A percentile compares a stretch with the other conserved stretches of the same genome.
phyloP scores from a whole-genome alignment of 495 filamentous ascomycete genomes.

The Penicillium odoratum region DNA sequence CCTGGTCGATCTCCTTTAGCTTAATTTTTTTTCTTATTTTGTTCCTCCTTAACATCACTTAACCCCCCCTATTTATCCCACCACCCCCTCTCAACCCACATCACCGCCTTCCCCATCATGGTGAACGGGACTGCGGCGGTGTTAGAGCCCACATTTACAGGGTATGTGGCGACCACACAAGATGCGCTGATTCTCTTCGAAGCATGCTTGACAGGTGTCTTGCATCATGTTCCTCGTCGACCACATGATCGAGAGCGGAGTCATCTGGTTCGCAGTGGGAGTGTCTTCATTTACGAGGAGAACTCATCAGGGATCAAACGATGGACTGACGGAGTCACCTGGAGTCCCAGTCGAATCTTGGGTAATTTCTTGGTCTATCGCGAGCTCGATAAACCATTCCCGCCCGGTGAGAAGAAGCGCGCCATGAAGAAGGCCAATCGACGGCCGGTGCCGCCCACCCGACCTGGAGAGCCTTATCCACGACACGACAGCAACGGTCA shows the following conservation, averaged over 20 bases:
- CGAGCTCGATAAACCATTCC: conserved; percentile 77
- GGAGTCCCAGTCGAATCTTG: conserved; percentile 88
- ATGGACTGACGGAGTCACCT: conserved; percentile 88
- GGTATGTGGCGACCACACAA: conserved; percentile 68
- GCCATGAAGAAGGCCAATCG: conserved; percentile 70
- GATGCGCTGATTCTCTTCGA: conserved; percentile 78
- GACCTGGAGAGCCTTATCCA: conserved; percentile 55
- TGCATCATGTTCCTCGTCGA: conserved; percentile 74
- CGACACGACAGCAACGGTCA: conserved; percentile 47
- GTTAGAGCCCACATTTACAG: conserved; percentile 59
- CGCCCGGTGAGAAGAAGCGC: conserved; percentile 85
- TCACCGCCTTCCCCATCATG: conserved; percentile 33
- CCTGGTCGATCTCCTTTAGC: conserved; percentile 36
- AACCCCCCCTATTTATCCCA: background rate
- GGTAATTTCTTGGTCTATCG: conserved; percentile 90
- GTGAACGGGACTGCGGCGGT: conserved; percentile 47
- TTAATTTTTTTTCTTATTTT: conserved; percentile 20
- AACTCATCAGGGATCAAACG: conserved; percentile 85
- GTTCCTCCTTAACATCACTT: background rate
- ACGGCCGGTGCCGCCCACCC: conserved; percentile 36
- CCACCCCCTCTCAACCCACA: background rate
- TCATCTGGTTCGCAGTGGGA: conserved; percentile 74
- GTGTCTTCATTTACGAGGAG: conserved; percentile 89
- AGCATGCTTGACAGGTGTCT: conserved; percentile 64
- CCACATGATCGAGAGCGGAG: conserved; percentile 82